A percentile compares a stretch with the other conserved stretches of the same genome.
These are phyloP conservation scores for Oryza coarctata DNA, from an alignment of 176 grass and related monocot species.

Conservation along the genomic window DNA sequence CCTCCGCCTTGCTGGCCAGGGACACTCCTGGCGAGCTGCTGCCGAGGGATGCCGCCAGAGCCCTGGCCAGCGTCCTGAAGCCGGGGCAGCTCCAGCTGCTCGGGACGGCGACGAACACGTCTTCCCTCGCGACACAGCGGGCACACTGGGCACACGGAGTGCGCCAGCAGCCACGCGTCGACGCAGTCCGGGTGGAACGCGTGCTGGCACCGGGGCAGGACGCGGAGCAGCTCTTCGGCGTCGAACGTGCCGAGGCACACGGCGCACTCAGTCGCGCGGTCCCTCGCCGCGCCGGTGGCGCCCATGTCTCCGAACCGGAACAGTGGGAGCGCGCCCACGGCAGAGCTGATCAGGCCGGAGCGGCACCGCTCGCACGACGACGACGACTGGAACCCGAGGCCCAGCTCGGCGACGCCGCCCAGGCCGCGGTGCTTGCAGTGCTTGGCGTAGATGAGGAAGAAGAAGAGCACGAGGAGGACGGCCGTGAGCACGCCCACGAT, in stretches of 20 bases:
- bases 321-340: slow-evolving; percentile 23
- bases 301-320: slow-evolving; percentile 24
- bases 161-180: slow-evolving; percentile 45
- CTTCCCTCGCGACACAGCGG: slow-evolving; percentile 23
- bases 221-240: slow-evolving; percentile 47
- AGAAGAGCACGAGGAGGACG: slow-evolving; percentile 35
- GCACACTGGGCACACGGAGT: slow-evolving; percentile 48
- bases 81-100: background rate
- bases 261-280: slow-evolving; percentile 30
- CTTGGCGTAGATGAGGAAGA: slow-evolving; percentile 52
- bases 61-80: background rate
- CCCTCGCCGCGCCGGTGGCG: background rate
- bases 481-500: slow-evolving; percentile 29
- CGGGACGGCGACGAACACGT: background rate
- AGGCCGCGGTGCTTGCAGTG: slow-evolving; percentile 37
- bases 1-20: slow-evolving; percentile 17
- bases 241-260: slow-evolving; percentile 46
- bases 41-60: background rate
- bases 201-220: slow-evolving; percentile 48
- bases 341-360: slow-evolving; percentile 30
- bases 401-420: background rate
- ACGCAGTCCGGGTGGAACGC: slow-evolving; percentile 53
- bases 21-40: background rate
- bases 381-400: slow-evolving; percentile 17
- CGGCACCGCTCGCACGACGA: slow-evolving; percentile 26